Base-by-base conservation (phyloP, 768 basidiomycete genomes). In the Mycena venus region DNA sequence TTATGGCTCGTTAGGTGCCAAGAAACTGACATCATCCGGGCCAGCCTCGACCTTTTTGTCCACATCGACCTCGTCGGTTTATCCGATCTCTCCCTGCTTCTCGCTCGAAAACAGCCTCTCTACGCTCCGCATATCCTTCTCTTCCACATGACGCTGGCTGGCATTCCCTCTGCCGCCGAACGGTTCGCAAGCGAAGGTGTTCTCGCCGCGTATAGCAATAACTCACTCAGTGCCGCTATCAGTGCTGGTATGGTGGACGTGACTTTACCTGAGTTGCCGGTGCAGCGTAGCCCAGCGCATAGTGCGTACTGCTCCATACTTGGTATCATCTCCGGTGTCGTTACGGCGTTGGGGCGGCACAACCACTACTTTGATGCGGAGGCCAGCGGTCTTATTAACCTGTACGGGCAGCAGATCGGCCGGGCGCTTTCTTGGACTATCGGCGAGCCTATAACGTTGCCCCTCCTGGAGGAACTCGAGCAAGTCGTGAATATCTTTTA, bases 131-230 rank as follows among this genome's bases (percentile, higher is more conserved):
- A 95, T 77, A 86, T 98, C 69, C 90, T 98, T 66, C 85, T 93
- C 34, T 95, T 98, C 85, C 96, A 98, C 79, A 93, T 96, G 86
- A 91, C 95, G 0, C 84, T 98, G 23, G 95, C 94, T 19, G 91
- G 91, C 71, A 88, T 94, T 65, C 90, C 93, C 0, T 88, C 90
- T 1, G 92, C 95, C 0, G 96, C 97, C 0, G 96, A 98, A 81
- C 86, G 94, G 70, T 89, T 98, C 29, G 96, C 96, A 6, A 92
- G 93, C 76, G 95, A 94, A 75, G 96, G 96, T 36, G 86, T 96
- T 2, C 84, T 98, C 23, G 84, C 92, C 0, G 94, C 96, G 0
- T 97, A 98, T 80, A 93, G 92, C 79, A 95, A 94, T 78, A 97
- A 95, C 80, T 89, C 88, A 58, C 91, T 98, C 79, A 95, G 91